Conservation (phyloP, 75 land plant species). For the Chamaecyparis obtusa region DNA sequence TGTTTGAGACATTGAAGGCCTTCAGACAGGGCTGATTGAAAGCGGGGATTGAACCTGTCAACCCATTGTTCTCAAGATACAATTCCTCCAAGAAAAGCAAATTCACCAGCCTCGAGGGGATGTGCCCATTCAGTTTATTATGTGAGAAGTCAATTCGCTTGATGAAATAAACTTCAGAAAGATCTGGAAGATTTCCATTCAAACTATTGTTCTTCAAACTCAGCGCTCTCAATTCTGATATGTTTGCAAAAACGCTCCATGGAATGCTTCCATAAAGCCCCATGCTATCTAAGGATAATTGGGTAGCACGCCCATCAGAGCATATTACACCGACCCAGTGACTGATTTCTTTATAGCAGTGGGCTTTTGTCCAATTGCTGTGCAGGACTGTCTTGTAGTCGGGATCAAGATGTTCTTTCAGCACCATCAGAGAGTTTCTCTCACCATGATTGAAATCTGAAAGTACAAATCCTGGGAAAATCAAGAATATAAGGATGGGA, state of each 20-base stretch:
- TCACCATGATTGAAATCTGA: background rate
- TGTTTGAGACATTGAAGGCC: conserved; percentile 42
- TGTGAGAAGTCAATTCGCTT: conserved; percentile 31
- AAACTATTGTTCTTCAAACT: conserved; percentile 47
- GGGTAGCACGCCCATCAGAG: conserved; percentile 16
- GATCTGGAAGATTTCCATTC: conserved; percentile 36
- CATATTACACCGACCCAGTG: conserved; percentile 28
- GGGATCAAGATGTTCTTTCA: background rate
- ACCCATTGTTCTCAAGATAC: conserved; percentile 40
- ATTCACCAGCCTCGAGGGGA: conserved; percentile 33
- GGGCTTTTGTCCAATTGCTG: conserved; percentile 17
- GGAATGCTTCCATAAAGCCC: conserved; percentile 36
- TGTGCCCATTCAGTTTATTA: conserved; percentile 47
- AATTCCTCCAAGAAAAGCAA: conserved; percentile 26
- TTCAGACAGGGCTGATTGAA: conserved; percentile 19
- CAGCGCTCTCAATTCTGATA: conserved; percentile 25
- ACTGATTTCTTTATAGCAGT: conserved; percentile 9
- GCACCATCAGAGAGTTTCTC: background rate
- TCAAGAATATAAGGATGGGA: background rate
- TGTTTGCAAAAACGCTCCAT: conserved; percentile 24
- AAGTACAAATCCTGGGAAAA: background rate
- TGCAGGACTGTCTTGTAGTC: conserved; percentile 16
- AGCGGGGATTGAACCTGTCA: conserved; percentile 48
- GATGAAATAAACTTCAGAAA: conserved; percentile 21
- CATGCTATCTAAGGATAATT: conserved; percentile 40